phyloP scores from a whole-genome alignment of 306 rosid species.

The Cicer yamashitae region DNA sequence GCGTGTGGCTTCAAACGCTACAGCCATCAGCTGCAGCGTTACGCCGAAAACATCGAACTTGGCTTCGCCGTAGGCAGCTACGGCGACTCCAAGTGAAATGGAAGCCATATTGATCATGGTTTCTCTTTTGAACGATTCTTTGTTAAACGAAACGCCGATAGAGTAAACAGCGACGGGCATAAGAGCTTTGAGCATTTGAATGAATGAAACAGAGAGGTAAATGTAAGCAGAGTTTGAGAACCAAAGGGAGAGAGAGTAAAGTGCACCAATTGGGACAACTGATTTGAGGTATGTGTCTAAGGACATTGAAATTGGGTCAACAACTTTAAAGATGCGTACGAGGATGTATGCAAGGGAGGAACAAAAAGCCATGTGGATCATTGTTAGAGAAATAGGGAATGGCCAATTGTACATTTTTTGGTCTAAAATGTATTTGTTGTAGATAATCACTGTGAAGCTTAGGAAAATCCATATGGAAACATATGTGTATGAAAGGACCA shows the following conservation, averaged over 20 bases:
- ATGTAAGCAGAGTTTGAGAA: slow-evolving; percentile 91
- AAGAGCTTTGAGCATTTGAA: slow-evolving; percentile 93
- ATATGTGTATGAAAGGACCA: slow-evolving; percentile 83
- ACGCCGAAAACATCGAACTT: slow-evolving; percentile 77
- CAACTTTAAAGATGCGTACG: slow-evolving; percentile 77
- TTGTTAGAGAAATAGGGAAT: slow-evolving; percentile 87
- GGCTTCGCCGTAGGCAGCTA: slow-evolving; percentile 93
- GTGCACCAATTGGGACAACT: slow-evolving; percentile 92
- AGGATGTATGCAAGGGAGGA: slow-evolving; percentile 83
- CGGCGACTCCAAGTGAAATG: slow-evolving; percentile 79
- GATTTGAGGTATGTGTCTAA: slow-evolving; percentile 79
- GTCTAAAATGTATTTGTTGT: slow-evolving; percentile 94
- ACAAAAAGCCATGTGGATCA: slow-evolving; percentile 98
- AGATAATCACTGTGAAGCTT: slow-evolving; percentile 89
- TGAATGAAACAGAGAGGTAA: slow-evolving; percentile 86
- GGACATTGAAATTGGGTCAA: slow-evolving; percentile 85
- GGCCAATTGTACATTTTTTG: slow-evolving; percentile 97
- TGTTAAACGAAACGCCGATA: slow-evolving; percentile 66
- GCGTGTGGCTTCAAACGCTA: slow-evolving; percentile 87
- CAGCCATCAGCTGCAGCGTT: slow-evolving; percentile 71
- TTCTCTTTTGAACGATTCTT: slow-evolving; percentile 67
- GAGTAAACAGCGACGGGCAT: slow-evolving; percentile 96
- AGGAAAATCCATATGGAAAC: slow-evolving; percentile 92
- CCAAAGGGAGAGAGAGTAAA: slow-evolving; percentile 95
- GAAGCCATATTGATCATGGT: slow-evolving; percentile 91